Conservation (phyloP, 306 rosid genomes). For the Albizia julibrissin region DNA sequence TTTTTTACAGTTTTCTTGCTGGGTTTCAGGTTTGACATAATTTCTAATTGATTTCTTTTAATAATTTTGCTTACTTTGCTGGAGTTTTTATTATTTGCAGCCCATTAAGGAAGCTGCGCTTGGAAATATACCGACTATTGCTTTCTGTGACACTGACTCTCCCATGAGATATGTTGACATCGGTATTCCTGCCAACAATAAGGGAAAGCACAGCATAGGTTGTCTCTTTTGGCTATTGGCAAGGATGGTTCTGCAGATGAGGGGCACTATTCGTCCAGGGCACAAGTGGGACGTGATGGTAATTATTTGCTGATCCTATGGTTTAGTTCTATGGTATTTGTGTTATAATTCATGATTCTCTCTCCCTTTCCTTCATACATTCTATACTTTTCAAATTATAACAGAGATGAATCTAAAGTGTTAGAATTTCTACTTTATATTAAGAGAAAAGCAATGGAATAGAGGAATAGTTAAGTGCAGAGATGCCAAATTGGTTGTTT, state of each 20-base stretch:
- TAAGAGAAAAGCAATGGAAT: not conserved
- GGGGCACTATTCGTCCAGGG: conserved; percentile 63
- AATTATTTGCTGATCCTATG: not conserved
- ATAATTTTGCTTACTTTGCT: not conserved
- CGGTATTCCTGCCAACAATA: conserved; percentile 77
- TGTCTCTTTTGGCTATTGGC: conserved; percentile 73
- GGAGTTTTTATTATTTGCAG: conserved; percentile 32
- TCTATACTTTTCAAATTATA: not conserved
- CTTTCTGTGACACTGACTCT: conserved; percentile 70
- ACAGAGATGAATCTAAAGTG: not conserved
- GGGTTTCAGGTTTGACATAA: not conserved
- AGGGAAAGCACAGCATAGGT: conserved; percentile 74
- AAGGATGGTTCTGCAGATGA: conserved; percentile 74
- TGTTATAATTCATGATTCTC: not conserved
- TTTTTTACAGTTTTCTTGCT: not conserved
- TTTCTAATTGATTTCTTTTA: not conserved
- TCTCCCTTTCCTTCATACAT: not conserved
- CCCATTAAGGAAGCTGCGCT: conserved; percentile 76
- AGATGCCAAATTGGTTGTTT: not conserved
- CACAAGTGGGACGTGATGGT: conserved; percentile 75
- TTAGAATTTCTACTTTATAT: too few relatives aligned
- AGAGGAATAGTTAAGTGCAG: not conserved
- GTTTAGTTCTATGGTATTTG: not conserved
- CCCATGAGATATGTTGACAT: conserved; percentile 73
- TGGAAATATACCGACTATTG: conserved; percentile 70